Conservation (phyloP, 2,329 filamentous ascomycete species). For the Escovopsis weberi region DNA sequence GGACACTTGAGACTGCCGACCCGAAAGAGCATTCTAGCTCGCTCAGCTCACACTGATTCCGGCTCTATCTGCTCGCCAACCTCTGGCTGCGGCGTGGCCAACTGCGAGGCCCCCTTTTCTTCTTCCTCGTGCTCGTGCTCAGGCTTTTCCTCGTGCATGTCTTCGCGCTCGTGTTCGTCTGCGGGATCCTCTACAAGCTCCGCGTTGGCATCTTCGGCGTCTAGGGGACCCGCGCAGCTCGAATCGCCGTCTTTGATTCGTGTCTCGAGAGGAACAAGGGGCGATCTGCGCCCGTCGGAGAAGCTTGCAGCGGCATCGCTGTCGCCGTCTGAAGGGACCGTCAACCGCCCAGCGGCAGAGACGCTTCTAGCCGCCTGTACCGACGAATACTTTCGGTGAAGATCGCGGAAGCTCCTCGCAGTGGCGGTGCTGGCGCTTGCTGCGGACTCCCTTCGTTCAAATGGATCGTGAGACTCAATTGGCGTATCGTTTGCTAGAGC, state of each 20-base stretch:
- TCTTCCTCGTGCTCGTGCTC: not conserved
- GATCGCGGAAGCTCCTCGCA: constrained; percentile 47
- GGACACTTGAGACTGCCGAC: constrained; percentile 17
- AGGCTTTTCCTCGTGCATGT: constrained; percentile 7
- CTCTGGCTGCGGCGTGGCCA: constrained; percentile 2
- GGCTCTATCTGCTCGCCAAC: constrained; percentile 13
- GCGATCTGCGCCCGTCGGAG: constrained; percentile 42
- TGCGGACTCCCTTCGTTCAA: constrained; percentile 42
- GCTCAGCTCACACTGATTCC: constrained; percentile 15
- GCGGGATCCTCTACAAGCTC: constrained; percentile 2
- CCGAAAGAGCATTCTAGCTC: constrained; percentile 15
- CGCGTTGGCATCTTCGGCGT: constrained; percentile 3
- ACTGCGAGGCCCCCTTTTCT: too few relatives aligned
- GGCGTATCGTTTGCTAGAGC: constrained; percentile 34
- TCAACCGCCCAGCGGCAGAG: constrained; percentile 26
- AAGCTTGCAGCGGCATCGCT: constrained; percentile 46
- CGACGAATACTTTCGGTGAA: constrained; percentile 45
- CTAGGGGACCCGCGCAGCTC: not conserved
- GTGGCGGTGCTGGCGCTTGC: constrained; percentile 54
- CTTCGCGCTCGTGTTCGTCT: constrained; percentile 13
- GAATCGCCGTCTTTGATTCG: constrained; percentile 10
- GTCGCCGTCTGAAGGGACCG: constrained; percentile 41
- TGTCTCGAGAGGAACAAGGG: constrained; percentile 36
- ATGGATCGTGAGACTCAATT: constrained; percentile 26
- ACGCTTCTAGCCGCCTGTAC: constrained; percentile 31